These are phyloP conservation scores for Phialemoniopsis sp. DNA, from an alignment of 2,329 filamentous ascomycete species.

Conservation along the genomic window DNA sequence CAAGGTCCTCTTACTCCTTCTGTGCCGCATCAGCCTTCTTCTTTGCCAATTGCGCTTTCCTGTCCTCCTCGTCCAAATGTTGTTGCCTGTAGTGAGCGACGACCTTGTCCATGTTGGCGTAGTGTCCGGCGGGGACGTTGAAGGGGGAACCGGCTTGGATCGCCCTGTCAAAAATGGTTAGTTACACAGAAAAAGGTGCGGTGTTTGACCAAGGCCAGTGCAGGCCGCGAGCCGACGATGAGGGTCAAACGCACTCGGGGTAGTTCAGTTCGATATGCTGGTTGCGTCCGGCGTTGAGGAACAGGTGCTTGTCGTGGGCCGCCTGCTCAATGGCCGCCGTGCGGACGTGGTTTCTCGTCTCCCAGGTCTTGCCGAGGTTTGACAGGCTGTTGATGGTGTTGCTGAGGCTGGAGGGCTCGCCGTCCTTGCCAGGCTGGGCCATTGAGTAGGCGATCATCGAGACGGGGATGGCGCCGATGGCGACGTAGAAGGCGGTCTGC, in stretches of 20 bases:
- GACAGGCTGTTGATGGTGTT: constrained; percentile 41
- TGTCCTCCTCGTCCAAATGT: constrained; percentile 50
- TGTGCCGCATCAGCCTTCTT: constrained; percentile 20
- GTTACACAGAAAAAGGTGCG: constrained; percentile 4
- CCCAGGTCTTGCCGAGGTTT: constrained; percentile 44
- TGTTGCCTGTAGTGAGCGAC: constrained; percentile 53
- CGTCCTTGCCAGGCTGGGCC: constrained; percentile 42
- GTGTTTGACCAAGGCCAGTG: background rate
- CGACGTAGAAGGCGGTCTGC: constrained; percentile 45
- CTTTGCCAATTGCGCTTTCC: constrained; percentile 42
- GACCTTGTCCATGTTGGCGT: constrained; percentile 49
- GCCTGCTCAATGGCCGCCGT: constrained; percentile 51
- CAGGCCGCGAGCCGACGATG: background rate
- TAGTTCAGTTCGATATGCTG: constrained; percentile 47
- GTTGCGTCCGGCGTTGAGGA: constrained; percentile 40
- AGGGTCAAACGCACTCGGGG: constrained; percentile 48
- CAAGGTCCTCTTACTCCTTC: no score
- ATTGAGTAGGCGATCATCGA: constrained; percentile 43
- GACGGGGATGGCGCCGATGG: constrained; percentile 38
- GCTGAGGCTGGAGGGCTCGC: constrained; percentile 41
- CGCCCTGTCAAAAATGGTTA: constrained; percentile 28
- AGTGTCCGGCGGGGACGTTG: constrained; percentile 52
- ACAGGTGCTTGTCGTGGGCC: constrained; percentile 52
- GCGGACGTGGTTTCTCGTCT: constrained; percentile 48
- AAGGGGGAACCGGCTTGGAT: constrained; percentile 44